Percentiles rank a stretch among this genome's conserved stretches.
Evolutionary conservation across 129 eudicot species (phyloP).

Genomic region (Gnaphalium uliginosum): DNA sequence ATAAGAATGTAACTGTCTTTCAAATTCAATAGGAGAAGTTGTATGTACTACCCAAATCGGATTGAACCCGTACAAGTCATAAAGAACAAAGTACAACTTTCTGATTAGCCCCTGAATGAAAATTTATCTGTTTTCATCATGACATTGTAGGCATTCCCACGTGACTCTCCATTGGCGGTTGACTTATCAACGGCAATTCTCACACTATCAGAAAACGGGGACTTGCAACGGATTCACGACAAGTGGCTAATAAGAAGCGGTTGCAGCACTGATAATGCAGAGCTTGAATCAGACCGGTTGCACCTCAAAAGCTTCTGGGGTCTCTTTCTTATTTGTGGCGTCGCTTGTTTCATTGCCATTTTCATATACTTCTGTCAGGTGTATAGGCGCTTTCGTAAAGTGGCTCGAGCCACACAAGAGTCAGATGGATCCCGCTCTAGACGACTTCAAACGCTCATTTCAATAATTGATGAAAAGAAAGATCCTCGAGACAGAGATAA

Average conservation of each 20-base stretch:
- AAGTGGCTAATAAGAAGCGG: conserved; percentile 71
- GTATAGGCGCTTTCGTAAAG: conserved; percentile 33
- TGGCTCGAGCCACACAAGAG: conserved; percentile 20
- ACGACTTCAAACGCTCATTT: conserved; percentile 52
- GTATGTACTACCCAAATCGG: background rate
- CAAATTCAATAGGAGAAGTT: background rate
- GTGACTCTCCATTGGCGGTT: conserved; percentile 81
- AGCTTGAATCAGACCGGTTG: conserved; percentile 67
- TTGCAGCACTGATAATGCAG: conserved; percentile 65
- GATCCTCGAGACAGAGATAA: conserved; percentile 46
- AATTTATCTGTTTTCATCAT: background rate
- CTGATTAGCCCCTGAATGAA: background rate
- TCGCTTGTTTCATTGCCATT: conserved; percentile 70
- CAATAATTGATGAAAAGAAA: conserved; percentile 71
- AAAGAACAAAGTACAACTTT: background rate
- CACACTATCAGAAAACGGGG: conserved; percentile 77
- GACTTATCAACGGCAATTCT: conserved; percentile 86
- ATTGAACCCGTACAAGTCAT: background rate
- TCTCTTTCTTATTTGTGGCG: conserved; percentile 71
- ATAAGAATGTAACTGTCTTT: no score
- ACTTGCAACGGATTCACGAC: conserved; percentile 85
- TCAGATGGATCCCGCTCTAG: conserved; percentile 51
- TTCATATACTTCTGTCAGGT: conserved; percentile 63
- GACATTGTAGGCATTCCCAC: conserved; percentile 70
- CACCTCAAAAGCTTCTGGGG: conserved; percentile 89